Conservation (phyloP, 495 filamentous ascomycete genomes). For the Penicillium bovifimosum region DNA sequence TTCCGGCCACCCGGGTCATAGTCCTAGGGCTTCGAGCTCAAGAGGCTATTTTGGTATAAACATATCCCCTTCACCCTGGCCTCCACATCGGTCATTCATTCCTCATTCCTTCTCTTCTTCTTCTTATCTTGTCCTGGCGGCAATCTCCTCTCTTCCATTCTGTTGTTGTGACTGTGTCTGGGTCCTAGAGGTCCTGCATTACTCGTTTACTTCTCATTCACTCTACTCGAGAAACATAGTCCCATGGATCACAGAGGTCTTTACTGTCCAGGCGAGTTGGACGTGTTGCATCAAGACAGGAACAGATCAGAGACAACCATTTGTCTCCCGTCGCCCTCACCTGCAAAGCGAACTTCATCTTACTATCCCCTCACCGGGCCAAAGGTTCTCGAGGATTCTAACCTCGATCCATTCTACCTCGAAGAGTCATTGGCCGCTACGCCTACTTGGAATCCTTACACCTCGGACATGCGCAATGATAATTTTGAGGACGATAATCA, state of each 20-base stretch:
- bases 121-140: conserved; percentile 6
- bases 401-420: conserved; percentile 44
- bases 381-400: conserved; percentile 35
- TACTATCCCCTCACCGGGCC: conserved; percentile 30
- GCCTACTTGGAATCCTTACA: conserved; percentile 24
- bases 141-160: conserved; percentile 9
- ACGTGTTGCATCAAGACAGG: conserved; percentile 28
- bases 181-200: conserved; percentile 1
- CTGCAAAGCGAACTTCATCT: conserved; percentile 31
- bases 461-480: conserved; percentile 31
- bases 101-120: conserved; percentile 11
- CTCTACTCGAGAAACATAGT: conserved; percentile 27
- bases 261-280: conserved; percentile 31
- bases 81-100: conserved; percentile 8
- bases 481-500: conserved; percentile 30
- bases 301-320: conserved; percentile 36
- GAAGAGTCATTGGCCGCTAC: conserved; percentile 34
- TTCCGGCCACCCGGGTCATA: conserved; percentile 15
- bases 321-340: conserved; percentile 29
- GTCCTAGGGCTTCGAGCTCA: conserved; percentile 1
- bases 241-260: conserved; percentile 40
- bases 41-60: conserved; percentile 38
- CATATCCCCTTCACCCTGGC: conserved; percentile 33
- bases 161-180: neutral
- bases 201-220: conserved; percentile 1